phyloP scores from a whole-genome alignment of 495 filamentous ascomycete species.

The Trichoderma reesei region DNA sequence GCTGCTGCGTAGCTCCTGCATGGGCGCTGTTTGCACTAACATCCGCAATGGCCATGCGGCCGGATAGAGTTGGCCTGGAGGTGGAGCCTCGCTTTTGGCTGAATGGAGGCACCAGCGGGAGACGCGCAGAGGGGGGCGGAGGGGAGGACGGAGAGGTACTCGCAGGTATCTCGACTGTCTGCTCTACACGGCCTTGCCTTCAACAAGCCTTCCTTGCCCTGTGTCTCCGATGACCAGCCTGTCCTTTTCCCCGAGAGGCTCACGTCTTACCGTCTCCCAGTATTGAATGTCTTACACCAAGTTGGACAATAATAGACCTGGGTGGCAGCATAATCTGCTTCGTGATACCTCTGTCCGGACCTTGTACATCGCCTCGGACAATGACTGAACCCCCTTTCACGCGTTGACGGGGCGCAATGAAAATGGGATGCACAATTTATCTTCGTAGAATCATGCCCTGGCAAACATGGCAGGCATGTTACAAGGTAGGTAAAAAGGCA shows the following conservation, averaged over 20 bases:
- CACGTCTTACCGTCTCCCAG: background rate
- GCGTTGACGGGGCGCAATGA: no score
- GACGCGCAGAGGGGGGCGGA: background rate
- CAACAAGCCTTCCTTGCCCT: no score
- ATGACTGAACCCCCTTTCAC: no score
- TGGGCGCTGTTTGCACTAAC: background rate
- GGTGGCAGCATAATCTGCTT: background rate
- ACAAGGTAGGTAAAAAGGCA: no score
- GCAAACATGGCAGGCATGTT: no score
- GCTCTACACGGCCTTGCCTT: background rate
- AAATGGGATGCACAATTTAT: no score
- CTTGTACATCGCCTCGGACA: background rate
- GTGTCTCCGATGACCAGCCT: background rate
- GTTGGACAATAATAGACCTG: background rate
- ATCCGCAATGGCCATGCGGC: slow-evolving; percentile 3
- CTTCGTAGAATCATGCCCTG: no score
- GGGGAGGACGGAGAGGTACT: background rate
- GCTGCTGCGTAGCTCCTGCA: background rate
- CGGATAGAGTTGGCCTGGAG: slow-evolving; percentile 7
- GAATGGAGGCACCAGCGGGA: background rate
- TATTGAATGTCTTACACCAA: background rate
- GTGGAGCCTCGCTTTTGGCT: background rate
- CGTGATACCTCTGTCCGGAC: background rate
- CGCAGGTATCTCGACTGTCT: background rate
- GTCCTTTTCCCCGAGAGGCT: slow-evolving; percentile 1